Evolutionary conservation across 345 rosid species (phyloP).

Genomic region (Brassica cretica): DNA sequence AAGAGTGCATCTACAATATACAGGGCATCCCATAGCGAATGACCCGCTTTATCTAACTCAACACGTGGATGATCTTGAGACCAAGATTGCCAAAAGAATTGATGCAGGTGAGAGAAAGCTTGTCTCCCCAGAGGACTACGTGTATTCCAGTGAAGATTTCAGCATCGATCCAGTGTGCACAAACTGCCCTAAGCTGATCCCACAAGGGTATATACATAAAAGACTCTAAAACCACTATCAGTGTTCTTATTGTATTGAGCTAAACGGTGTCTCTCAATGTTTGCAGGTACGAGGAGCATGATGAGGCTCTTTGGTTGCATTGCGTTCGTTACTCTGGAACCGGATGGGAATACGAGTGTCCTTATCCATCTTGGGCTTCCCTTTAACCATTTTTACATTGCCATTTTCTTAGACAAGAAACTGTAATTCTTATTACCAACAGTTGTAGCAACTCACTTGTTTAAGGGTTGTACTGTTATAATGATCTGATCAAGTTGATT

Average conservation of each 20-base stretch:
- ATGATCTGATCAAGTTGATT: background rate
- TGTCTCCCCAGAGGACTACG: slow-evolving; percentile 30
- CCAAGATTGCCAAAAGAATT: slow-evolving; percentile 56
- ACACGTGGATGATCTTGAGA: slow-evolving; percentile 41
- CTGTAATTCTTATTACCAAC: slow-evolving; percentile 9
- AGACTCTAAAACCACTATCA: background rate
- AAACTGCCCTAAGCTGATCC: slow-evolving; percentile 73
- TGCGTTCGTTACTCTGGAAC: slow-evolving; percentile 76
- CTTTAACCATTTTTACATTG: slow-evolving; percentile 25
- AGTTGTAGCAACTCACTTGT: slow-evolving; percentile 3
- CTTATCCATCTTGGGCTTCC: slow-evolving; percentile 72
- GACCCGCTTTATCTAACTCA: slow-evolving; percentile 73
- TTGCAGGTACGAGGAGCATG: slow-evolving; percentile 63
- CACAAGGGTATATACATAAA: slow-evolving; percentile 56
- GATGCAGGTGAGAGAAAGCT: slow-evolving; percentile 40
- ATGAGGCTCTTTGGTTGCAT: slow-evolving; percentile 81
- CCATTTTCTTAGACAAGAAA: background rate
- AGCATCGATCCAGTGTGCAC: slow-evolving; percentile 77
- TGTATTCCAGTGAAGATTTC: slow-evolving; percentile 53
- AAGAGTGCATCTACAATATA: slow-evolving; percentile 74
- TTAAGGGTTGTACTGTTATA: too few species aligned
- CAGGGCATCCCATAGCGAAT: slow-evolving; percentile 91
- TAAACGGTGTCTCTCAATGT: slow-evolving; percentile 9
- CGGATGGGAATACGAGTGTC: slow-evolving; percentile 73
- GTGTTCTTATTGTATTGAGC: background rate